Conservation (phyloP, 495 filamentous ascomycete genomes). For the Cercophora newfieldiana region DNA sequence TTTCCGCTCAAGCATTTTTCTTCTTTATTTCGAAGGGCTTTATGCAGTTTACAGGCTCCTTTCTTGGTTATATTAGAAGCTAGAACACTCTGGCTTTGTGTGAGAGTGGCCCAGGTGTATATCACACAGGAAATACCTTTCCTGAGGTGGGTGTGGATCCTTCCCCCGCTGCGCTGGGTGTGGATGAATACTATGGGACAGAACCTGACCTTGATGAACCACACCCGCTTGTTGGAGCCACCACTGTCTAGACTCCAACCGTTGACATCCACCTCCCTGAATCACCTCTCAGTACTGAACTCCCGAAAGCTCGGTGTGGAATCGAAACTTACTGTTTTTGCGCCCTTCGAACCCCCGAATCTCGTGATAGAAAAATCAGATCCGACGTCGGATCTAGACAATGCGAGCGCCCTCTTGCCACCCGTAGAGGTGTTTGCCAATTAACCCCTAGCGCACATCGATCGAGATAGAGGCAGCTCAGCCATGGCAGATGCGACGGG, state of each 20-base stretch:
- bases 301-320: not conserved
- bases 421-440: not conserved
- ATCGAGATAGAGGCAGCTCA: not conserved
- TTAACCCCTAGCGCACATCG: not conserved
- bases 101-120: no score
- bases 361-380: not conserved
- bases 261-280: not conserved
- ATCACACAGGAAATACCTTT: no score
- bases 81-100: no score
- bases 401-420: not conserved
- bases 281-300: not conserved
- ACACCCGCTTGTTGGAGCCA: no score
- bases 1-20: no score
- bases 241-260: not conserved
- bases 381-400: not conserved
- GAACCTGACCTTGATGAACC: not conserved
- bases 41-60: no score
- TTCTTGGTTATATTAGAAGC: no score
- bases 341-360: not conserved
- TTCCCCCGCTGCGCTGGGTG: not conserved
- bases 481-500: slow-evolving; percentile 2
- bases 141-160: no score
- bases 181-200: not conserved
- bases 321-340: no score
- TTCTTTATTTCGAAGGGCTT: no score